Base-by-base conservation (phyloP, 2,329 filamentous ascomycete species). In the Setomelanomma holmii region DNA sequence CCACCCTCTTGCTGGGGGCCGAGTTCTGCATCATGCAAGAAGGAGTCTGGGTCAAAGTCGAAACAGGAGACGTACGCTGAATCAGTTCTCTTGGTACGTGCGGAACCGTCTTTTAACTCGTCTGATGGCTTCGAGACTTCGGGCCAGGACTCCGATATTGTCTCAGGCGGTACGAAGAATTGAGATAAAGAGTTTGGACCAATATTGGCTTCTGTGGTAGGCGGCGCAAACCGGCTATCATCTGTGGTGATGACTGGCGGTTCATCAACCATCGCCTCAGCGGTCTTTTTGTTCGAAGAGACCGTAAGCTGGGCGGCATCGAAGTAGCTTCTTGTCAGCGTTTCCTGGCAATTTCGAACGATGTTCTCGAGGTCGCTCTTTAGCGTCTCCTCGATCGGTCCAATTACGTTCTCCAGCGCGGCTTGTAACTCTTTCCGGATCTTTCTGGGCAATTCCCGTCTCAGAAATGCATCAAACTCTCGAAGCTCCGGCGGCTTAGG, bases 401-500 rank as follows among this genome's bases (percentile, higher is more conserved):
- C 46, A 8, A 47, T 21, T 1, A 41, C 19, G 8, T 27, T 50
- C 14, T 41, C 51, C 19, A 55, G 24, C 11, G 27, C 38, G 4
- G 20, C 30, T 30, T 55, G 34, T 0, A 50, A 24, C 17, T 38
- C 46, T 17, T 55, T 50, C 2, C 51, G 46, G 5, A 55, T 40
- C 23, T 36, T 46, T 20, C 46, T 44, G 1, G 51, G 51, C 6
- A 53, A 30, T 19, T 53, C 51, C 12, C 51, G 51, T 5, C 30
- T 46, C 42, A 55, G 21, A n/a, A 42, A 55, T 4, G 51, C 46
- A 8, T 55, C 46, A 22, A 46, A 50, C 34, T 55, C 46, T 16
- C 44, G 20, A 1, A 55, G 8, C 6, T 45, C 39, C 1, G 42
- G 47, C 8, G 47, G 11, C 22, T 40, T 55, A 6, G 46, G 51